These are phyloP conservation scores for Calcarisporium arbuscula DNA, from an alignment of 2,329 filamentous ascomycete genomes.

Conservation along the genomic window DNA sequence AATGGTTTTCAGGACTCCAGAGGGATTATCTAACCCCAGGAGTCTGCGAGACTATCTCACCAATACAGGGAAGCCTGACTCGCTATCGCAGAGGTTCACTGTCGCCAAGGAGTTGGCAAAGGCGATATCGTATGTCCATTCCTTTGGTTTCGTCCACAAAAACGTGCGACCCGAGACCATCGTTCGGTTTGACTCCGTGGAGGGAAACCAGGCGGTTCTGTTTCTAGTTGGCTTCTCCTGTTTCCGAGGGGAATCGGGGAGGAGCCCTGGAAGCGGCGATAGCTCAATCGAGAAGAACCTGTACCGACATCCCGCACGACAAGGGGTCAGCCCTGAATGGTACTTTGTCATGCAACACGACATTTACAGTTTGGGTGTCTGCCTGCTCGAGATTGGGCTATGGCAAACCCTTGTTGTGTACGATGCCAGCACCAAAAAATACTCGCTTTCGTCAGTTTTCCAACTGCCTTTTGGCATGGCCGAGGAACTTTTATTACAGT, in stretches of 20 bases:
- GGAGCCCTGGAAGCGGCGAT: constrained; percentile 4
- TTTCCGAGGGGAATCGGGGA: constrained; percentile 9
- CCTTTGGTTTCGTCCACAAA: constrained; percentile 38
- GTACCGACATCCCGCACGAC: constrained; percentile 42
- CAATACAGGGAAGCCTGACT: constrained; percentile 1
- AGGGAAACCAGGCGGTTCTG: background rate
- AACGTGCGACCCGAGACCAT: constrained; percentile 37
- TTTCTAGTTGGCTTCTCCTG: constrained; percentile 10
- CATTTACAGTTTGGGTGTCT: constrained; percentile 37
- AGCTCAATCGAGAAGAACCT: constrained; percentile 24
- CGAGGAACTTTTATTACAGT: too few relatives aligned
- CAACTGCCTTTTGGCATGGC: too few relatives aligned
- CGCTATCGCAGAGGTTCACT: constrained; percentile 24
- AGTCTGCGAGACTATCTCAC: background rate
- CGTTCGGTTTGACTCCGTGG: constrained; percentile 20
- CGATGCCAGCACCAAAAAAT: background rate
- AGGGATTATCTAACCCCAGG: background rate
- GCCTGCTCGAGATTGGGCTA: constrained; percentile 35
- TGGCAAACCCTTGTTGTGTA: constrained; percentile 29
- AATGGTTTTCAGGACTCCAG: constrained; percentile 1
- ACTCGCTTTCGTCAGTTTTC: too few relatives aligned
- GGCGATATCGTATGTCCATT: constrained; percentile 26
- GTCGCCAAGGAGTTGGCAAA: constrained; percentile 25
- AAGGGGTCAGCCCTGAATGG: constrained; percentile 30
- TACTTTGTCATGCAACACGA: constrained; percentile 44